phyloP scores from a whole-genome alignment of 805 yeast species.

The Wickerhamiella nectarea region DNA sequence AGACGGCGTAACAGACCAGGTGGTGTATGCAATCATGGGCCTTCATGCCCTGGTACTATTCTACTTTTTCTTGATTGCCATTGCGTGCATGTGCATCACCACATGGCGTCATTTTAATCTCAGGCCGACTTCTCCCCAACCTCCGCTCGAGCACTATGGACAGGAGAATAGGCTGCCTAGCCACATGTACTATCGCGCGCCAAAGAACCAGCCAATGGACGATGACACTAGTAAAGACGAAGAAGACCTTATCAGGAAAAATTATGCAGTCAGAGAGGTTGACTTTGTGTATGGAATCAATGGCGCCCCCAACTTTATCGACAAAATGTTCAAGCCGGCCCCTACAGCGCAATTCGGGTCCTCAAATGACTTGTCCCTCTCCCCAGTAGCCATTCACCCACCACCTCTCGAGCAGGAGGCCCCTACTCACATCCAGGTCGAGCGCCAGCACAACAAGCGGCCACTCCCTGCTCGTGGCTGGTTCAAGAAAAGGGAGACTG shows the following conservation, averaged over 20 bases:
- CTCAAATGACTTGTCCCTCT: too few species aligned
- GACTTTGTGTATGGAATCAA: conserved; percentile 8
- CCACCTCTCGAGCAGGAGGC: too few species aligned
- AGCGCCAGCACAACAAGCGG: too few species aligned
- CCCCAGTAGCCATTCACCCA: too few species aligned
- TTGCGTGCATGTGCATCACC: background rate
- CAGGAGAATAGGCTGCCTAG: background rate
- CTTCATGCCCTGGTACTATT: background rate
- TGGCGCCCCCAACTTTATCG: background rate
- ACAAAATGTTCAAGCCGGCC: conserved; percentile 2
- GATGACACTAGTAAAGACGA: background rate
- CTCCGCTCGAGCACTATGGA: background rate
- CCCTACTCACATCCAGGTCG: too few species aligned
- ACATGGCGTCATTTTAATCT: conserved; percentile 4
- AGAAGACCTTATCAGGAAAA: background rate
- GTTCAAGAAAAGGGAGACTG: too few species aligned
- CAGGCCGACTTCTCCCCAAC: background rate
- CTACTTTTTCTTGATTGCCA: background rate
- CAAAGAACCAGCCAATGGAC: conserved; percentile 4
- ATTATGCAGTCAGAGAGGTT: conserved; percentile 3
- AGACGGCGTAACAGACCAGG: background rate
- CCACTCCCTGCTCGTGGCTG: too few species aligned
- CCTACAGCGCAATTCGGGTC: too few species aligned
- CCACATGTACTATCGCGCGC: conserved; percentile 2
- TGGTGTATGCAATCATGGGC: background rate